phyloP scores from a whole-genome alignment of 129 eudicot species.

The Centrapalus pauciflorus region DNA sequence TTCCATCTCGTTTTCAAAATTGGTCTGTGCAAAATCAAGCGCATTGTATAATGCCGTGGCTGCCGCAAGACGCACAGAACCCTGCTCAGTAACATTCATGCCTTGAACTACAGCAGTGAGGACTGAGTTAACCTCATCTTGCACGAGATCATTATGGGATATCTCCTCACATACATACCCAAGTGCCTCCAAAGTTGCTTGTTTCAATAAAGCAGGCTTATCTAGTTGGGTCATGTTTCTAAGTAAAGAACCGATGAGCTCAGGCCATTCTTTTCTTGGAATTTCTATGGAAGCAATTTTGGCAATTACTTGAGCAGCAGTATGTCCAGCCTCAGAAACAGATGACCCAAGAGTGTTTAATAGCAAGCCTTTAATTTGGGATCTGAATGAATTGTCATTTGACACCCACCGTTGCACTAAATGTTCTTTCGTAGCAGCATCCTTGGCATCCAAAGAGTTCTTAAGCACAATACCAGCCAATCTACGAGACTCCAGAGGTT shows the following conservation, averaged over 20 bases:
- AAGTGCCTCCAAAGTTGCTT: constrained; percentile 81
- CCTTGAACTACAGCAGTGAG: constrained; percentile 96
- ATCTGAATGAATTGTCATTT: constrained; percentile 45
- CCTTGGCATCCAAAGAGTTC: constrained; percentile 87
- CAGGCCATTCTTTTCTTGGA: constrained; percentile 89
- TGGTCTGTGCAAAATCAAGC: constrained; percentile 85
- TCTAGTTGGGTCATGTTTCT: constrained; percentile 68
- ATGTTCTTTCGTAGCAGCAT: constrained; percentile 52
- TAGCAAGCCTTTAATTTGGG: constrained; percentile 61
- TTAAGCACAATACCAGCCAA: constrained; percentile 90
- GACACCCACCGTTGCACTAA: constrained; percentile 70
- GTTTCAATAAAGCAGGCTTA: constrained; percentile 62
- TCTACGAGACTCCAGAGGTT: constrained; percentile 77
- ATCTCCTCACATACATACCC: constrained; percentile 95
- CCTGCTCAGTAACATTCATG: constrained; percentile 66
- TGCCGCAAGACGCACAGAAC: constrained; percentile 83
- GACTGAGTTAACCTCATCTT: constrained; percentile 78
- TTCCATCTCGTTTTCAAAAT: constrained; percentile 82
- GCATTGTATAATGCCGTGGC: constrained; percentile 79
- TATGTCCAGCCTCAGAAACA: constrained; percentile 69
- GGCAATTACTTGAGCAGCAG: constrained; percentile 89
- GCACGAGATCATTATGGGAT: constrained; percentile 71
- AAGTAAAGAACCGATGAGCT: constrained; percentile 64
- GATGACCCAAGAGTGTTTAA: constrained; percentile 71
- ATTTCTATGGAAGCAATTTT: constrained; percentile 80